Evolutionary conservation across 1,139 yeast species (phyloP).

Genomic region (Eremothecium gossypii): DNA sequence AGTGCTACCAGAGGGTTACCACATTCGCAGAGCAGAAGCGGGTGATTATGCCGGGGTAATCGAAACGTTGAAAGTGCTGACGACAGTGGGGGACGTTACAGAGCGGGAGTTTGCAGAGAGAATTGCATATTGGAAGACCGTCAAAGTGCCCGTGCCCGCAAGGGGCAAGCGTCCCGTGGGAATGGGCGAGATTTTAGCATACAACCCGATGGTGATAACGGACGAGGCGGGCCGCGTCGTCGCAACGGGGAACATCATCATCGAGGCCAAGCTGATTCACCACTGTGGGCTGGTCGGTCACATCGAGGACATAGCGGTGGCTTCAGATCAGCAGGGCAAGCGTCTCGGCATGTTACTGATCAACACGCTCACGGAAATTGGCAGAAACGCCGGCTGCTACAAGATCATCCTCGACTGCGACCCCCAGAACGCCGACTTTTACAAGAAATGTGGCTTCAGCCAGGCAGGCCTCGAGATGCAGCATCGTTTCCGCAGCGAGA

Average conservation of each 20-base stretch:
- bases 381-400: conserved; percentile 59
- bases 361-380: conserved; percentile 50
- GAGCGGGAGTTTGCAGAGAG: conserved; percentile 36
- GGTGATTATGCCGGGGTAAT: conserved; percentile 44
- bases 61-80: conserved; percentile 44
- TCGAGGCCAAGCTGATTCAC: conserved; percentile 64
- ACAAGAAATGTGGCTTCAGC: conserved; percentile 72
- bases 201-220: conserved; percentile 54
- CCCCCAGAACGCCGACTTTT: conserved; percentile 69
- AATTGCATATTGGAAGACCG: conserved; percentile 40
- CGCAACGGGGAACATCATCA: conserved; percentile 41
- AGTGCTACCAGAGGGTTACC: conserved; percentile 30
- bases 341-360: conserved; percentile 66
- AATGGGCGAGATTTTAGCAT: conserved; percentile 31
- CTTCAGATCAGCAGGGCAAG: conserved; percentile 69
- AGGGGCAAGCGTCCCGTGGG: conserved; percentile 1
- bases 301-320: conserved; percentile 89
- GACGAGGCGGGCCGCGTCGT: conserved; percentile 36
- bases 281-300: conserved; percentile 83
- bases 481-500: conserved; percentile 18
- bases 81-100: conserved; percentile 55
- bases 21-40: conserved; percentile 39
- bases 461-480: conserved; percentile 72
- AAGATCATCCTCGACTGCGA: conserved; percentile 88
- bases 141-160: conserved; percentile 8